Conservation (phyloP, 2,329 filamentous ascomycete species). For the Calonectria pteridis region DNA sequence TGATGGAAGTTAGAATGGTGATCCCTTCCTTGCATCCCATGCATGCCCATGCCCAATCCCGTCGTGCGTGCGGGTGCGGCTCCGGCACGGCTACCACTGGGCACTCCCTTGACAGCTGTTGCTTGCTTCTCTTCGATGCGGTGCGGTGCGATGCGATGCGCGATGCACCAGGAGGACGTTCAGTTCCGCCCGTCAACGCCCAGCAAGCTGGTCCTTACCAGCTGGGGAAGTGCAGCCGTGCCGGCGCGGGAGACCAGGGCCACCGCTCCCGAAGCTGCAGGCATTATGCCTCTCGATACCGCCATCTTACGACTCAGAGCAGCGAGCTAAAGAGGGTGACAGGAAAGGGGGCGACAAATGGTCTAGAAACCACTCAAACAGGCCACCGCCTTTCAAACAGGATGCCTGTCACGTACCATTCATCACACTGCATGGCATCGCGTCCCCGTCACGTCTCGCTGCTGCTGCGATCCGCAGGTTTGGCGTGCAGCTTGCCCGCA, state of each 20-base stretch:
- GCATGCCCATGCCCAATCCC: constrained; percentile 21
- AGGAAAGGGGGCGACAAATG: constrained; percentile 19
- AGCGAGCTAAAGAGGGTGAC: constrained; percentile 29
- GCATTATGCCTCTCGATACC: constrained; percentile 27
- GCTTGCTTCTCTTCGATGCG: constrained; percentile 21
- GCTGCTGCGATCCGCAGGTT: constrained; percentile 16
- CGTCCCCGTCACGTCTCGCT: constrained; percentile 17
- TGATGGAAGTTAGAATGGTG: constrained; percentile 10
- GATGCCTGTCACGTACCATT: constrained; percentile 23
- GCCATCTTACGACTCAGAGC: constrained; percentile 37
- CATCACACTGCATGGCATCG: constrained; percentile 12
- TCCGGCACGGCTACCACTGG: constrained; percentile 34
- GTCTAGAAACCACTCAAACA: constrained; percentile 29
- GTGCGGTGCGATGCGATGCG: constrained; percentile 1
- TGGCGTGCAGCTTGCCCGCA: constrained; percentile 10
- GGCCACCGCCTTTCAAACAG: constrained; percentile 16
- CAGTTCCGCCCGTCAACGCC: constrained; percentile 24
- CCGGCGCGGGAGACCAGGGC: constrained; percentile 32
- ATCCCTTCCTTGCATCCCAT: constrained; percentile 24
- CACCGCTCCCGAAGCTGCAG: constrained; percentile 20
- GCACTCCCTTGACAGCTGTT: constrained; percentile 18
- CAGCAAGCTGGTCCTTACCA: constrained; percentile 30
- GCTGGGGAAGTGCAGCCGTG: constrained; percentile 35
- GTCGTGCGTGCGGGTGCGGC: constrained; percentile 25
- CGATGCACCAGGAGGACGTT: constrained; percentile 21